Percentiles rank a stretch among this genome's conserved stretches.
phyloP scores from a whole-genome alignment of 352 stramenopile genomes.

The Achlya hypogyna region DNA sequence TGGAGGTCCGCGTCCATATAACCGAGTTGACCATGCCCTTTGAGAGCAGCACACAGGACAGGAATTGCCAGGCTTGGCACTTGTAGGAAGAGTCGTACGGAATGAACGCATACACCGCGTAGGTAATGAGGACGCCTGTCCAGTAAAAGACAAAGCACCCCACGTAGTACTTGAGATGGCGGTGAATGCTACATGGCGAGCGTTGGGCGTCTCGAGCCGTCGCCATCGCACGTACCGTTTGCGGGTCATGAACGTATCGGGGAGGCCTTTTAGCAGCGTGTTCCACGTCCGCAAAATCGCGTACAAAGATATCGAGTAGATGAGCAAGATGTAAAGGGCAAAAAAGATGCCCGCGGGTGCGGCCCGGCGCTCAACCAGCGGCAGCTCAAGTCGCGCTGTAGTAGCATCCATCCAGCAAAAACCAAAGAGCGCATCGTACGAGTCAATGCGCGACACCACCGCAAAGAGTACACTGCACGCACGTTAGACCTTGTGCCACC shows the following conservation, averaged over 20 bases:
- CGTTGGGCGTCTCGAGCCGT: not conserved
- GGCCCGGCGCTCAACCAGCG: not conserved
- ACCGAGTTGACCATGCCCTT: constrained; percentile 76
- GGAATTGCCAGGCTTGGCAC: constrained; percentile 61
- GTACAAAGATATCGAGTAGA: constrained; percentile 71
- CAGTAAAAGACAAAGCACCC: constrained; percentile 80
- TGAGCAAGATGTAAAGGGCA: constrained; percentile 67
- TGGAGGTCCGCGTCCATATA: constrained; percentile 78
- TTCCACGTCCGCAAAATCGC: constrained; percentile 72
- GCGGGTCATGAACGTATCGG: constrained; percentile 63
- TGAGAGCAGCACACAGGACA: constrained; percentile 55
- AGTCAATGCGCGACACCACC: constrained; percentile 66
- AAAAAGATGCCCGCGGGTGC: constrained; percentile 61
- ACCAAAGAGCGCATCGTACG: constrained; percentile 61
- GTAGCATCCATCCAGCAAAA: constrained; percentile 66
- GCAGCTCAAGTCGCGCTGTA: not conserved
- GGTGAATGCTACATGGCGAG: constrained; percentile 32
- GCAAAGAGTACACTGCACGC: constrained; percentile 35
- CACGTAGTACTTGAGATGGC: constrained; percentile 83
- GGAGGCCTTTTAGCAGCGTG: constrained; percentile 63
- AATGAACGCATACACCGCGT: constrained; percentile 55
- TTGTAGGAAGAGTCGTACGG: constrained; percentile 34
- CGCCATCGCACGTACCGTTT: constrained; percentile 26
- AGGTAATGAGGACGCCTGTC: constrained; percentile 63
- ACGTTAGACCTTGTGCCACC: not conserved